Evolutionary conservation across 2,329 filamentous ascomycete genomes (phyloP).

Genomic region (Coleophoma eucalyptorum): DNA sequence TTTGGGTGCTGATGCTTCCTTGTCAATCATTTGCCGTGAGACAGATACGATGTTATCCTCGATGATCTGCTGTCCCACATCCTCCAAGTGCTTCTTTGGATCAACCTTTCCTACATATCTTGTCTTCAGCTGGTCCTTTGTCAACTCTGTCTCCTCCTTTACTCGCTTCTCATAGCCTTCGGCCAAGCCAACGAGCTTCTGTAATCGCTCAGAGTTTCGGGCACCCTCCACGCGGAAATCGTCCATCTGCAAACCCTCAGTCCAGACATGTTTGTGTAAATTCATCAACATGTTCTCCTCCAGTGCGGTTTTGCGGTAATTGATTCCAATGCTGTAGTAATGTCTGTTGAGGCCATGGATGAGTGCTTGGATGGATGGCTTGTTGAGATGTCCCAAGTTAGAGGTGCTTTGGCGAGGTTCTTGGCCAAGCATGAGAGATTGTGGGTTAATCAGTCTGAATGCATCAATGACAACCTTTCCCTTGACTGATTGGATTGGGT

Average conservation of each 20-base stretch:
- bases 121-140: slow-evolving; percentile 96
- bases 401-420: slow-evolving; percentile 97
- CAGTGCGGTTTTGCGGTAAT: slow-evolving; percentile 94
- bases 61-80: slow-evolving; percentile 92
- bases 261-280: slow-evolving; percentile 99
- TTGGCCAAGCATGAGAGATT: slow-evolving; percentile 96
- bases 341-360: slow-evolving; percentile 98
- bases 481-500: slow-evolving; percentile 98
- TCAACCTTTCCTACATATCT: slow-evolving; percentile 98
- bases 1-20: slow-evolving; percentile 89
- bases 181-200: slow-evolving; percentile 82
- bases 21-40: slow-evolving; percentile 99
- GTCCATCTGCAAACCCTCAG: slow-evolving; percentile 93
- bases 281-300: slow-evolving; percentile 99
- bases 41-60: slow-evolving; percentile 99
- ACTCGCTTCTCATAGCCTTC: slow-evolving; percentile 99
- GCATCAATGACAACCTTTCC: slow-evolving; percentile 99
- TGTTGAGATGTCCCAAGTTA: slow-evolving; percentile 96
- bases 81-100: slow-evolving; percentile 98
- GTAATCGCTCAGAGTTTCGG: slow-evolving; percentile 82
- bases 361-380: slow-evolving; percentile 98
- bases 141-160: slow-evolving; percentile 96
- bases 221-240: slow-evolving; percentile 84
- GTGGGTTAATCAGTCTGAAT: slow-evolving; percentile 96
- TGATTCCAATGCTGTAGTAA: slow-evolving; percentile 98